phyloP scores from a whole-genome alignment of 139 green algal species.

The Chara braunii region DNA sequence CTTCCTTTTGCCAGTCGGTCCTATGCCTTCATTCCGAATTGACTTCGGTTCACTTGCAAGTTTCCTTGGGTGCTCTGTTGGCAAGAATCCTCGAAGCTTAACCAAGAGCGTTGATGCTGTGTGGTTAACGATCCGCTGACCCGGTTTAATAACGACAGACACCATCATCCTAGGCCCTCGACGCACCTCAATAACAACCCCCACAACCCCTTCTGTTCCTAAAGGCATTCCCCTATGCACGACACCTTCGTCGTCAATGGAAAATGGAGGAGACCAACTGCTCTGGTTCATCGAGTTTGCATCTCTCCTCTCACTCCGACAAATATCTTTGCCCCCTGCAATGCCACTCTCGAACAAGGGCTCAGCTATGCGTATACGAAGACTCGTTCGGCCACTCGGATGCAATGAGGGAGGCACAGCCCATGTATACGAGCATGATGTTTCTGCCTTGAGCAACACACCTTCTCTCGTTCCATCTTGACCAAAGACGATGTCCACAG shows the following conservation, averaged over 20 bases:
- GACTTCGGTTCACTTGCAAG: too few relatives aligned
- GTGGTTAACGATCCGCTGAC: neutral
- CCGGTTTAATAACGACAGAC: neutral
- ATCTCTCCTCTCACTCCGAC: too few relatives aligned
- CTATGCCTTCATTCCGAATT: too few relatives aligned
- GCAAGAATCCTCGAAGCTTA: neutral
- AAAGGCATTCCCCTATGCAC: neutral
- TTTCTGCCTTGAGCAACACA: neutral
- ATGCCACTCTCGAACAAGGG: too few relatives aligned
- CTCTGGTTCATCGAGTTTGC: neutral
- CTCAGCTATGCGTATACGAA: too few relatives aligned
- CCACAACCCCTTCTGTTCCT: neutral
- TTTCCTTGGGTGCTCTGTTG: too few relatives aligned
- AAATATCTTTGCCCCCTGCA: too few relatives aligned
- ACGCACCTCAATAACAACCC: neutral
- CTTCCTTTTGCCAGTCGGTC: too few relatives aligned
- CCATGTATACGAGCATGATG: constrained; percentile 5
- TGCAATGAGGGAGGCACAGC: constrained; percentile 12
- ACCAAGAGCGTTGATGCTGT: constrained; percentile 8
- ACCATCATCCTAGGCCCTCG: neutral
- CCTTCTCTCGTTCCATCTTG: neutral
- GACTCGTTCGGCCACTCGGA: too few relatives aligned
- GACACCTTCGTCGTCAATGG: neutral
- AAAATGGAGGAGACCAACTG: constrained; percentile 11
- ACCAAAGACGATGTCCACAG: constrained; percentile 3